Evolutionary conservation across 768 basidiomycete genomes (phyloP).

Genomic region (Sutorius australiensis): DNA sequence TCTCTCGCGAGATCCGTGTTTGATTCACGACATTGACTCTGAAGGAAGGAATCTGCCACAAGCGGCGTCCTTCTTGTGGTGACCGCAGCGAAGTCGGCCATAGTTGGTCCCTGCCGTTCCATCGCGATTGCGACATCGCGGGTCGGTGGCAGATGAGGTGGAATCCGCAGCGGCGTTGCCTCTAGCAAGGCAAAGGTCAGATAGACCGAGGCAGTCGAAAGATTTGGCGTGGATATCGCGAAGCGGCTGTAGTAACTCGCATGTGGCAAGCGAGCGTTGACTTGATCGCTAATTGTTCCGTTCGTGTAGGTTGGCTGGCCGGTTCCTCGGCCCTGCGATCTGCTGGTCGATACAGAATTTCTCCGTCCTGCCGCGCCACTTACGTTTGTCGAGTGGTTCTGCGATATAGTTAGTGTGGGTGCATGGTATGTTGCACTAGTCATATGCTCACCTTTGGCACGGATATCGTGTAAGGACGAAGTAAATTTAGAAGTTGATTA

Average conservation of each 20-base stretch:
- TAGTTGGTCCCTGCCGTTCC: constrained; percentile 49
- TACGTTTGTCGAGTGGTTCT: constrained; percentile 25
- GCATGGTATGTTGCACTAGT: neutral
- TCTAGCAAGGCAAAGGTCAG: constrained; percentile 53
- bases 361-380: constrained; percentile 20
- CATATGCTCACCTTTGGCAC: constrained; percentile 27
- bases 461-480: constrained; percentile 39
- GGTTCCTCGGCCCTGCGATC: constrained; percentile 22
- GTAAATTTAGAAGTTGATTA: constrained; percentile 38
- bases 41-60: constrained; percentile 41
- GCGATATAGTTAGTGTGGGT: constrained; percentile 19
- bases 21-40: constrained; percentile 28
- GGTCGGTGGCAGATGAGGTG: constrained; percentile 49
- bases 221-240: constrained; percentile 33
- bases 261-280: constrained; percentile 7
- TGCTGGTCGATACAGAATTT: constrained; percentile 19
- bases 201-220: constrained; percentile 45
- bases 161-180: constrained; percentile 39
- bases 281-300: constrained; percentile 12
- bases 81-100: constrained; percentile 48
- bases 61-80: constrained; percentile 44
- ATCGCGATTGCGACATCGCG: constrained; percentile 43
- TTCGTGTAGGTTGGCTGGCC: neutral
- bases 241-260: constrained; percentile 22
- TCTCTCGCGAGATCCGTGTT: constrained; percentile 29